Evolutionary conservation across 345 rosid species (phyloP).

Genomic region (Hibiscus syriacus): DNA sequence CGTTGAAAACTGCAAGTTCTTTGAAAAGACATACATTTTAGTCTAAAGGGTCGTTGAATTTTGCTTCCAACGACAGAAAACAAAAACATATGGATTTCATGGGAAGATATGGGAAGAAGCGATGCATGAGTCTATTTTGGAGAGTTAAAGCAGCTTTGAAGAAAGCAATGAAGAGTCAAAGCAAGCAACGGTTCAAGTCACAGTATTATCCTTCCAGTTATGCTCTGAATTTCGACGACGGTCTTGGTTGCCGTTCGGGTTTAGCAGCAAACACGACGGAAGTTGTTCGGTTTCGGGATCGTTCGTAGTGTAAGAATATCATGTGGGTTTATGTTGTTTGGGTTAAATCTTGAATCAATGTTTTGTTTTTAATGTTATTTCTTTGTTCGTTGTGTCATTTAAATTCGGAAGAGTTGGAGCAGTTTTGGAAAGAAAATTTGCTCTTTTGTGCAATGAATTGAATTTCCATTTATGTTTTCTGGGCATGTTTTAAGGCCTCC

Average conservation of each 20-base stretch:
- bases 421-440: too few relatives aligned
- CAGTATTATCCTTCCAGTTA: background rate
- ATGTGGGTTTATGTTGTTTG: conserved; percentile 41
- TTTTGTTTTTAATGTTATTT: background rate
- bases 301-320: conserved; percentile 15
- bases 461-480: too few relatives aligned
- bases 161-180: background rate
- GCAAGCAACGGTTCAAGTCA: background rate
- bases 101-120: background rate
- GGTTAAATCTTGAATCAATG: conserved; percentile 23
- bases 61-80: too few relatives aligned
- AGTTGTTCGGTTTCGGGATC: conserved; percentile 9
- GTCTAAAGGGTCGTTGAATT: too few relatives aligned
- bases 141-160: background rate
- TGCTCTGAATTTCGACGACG: conserved; percentile 37
- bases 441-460: too few relatives aligned
- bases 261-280: conserved; percentile 16
- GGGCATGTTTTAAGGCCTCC: too few relatives aligned
- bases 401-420: too few relatives aligned
- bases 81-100: too few relatives aligned
- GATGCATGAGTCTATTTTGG: background rate
- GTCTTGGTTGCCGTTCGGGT: conserved; percentile 19
- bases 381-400: background rate
- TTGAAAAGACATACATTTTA: too few relatives aligned
- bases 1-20: too few relatives aligned